A percentile compares a stretch with the other conserved stretches of the same genome.
phyloP scores from a whole-genome alignment of 306 rosid genomes.

The Corylus heterophylla region DNA sequence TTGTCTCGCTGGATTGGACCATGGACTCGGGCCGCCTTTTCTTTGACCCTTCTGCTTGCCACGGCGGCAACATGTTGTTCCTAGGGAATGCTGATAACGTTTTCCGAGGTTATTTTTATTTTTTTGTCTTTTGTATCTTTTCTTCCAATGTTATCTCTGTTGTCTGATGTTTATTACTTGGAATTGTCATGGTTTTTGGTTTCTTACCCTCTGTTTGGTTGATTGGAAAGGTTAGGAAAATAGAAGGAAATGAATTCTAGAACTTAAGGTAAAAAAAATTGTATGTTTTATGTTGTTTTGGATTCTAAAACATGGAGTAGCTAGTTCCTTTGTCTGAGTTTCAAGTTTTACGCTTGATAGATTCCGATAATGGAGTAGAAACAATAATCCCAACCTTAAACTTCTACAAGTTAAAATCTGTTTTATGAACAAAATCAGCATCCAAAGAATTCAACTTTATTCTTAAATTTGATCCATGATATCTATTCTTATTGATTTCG shows the following conservation, averaged over 20 bases:
- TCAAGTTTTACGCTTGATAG: not conserved
- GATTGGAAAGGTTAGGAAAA: slow-evolving; percentile 8
- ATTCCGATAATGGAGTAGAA: too few species aligned
- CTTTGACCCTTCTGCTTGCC: slow-evolving; percentile 57
- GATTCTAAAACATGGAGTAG: not conserved
- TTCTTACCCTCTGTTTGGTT: slow-evolving; percentile 18
- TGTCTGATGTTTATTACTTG: not conserved
- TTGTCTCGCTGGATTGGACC: slow-evolving; percentile 5
- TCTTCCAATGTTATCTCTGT: not conserved
- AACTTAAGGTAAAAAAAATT: not conserved
- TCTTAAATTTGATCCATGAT: not conserved
- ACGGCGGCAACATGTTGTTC: slow-evolving; percentile 69
- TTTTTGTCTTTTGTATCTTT: not conserved
- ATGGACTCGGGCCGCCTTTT: slow-evolving; percentile 79
- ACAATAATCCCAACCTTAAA: too few species aligned
- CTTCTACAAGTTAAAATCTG: not conserved
- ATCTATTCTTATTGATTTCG: not conserved
- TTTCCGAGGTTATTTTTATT: slow-evolving; percentile 56
- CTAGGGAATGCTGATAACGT: slow-evolving; percentile 64
- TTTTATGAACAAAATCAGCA: not conserved
- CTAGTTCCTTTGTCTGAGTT: not conserved
- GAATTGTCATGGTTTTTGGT: not conserved
- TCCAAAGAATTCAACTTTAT: not conserved
- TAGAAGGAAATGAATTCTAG: not conserved
- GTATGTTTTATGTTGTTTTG: not conserved